Evolutionary conservation across 805 yeast species (phyloP).

Genomic region (Kurtzmaniella fragi): DNA sequence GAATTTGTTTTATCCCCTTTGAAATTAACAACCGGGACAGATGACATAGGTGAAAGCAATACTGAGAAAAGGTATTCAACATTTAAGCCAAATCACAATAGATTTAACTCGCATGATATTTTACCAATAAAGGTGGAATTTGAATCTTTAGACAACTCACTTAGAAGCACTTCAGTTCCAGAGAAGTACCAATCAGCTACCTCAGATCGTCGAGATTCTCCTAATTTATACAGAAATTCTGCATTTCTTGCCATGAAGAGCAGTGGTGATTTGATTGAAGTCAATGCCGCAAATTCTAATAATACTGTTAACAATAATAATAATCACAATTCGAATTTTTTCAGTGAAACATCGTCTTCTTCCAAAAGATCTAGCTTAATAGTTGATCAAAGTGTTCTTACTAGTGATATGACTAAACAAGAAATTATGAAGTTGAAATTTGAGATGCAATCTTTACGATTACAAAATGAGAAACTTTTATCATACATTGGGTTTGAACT

Average conservation of each 20-base stretch:
- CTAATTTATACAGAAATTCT: slow-evolving; percentile 10
- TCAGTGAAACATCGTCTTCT: slow-evolving; percentile 16
- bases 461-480: slow-evolving; percentile 52
- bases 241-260: slow-evolving; percentile 30
- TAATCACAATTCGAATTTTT: slow-evolving; percentile 9
- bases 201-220: too few species aligned
- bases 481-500: slow-evolving; percentile 55
- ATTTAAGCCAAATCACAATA: slow-evolving; percentile 28
- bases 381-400: slow-evolving; percentile 14
- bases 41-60: background rate
- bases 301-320: too few species aligned
- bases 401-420: slow-evolving; percentile 32
- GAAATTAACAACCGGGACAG: slow-evolving; percentile 25
- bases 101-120: slow-evolving; percentile 40
- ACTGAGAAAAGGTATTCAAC: slow-evolving; percentile 21
- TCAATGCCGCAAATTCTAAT: too few species aligned
- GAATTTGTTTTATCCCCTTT: slow-evolving; percentile 40
- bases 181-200: slow-evolving; percentile 11
- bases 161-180: slow-evolving; percentile 25
- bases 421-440: slow-evolving; percentile 49
- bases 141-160: slow-evolving; percentile 16
- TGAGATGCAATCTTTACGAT: slow-evolving; percentile 47
- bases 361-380: slow-evolving; percentile 28
- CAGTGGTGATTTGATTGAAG: background rate
- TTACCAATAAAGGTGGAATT: slow-evolving; percentile 41